Evolutionary conservation across 2,329 filamentous ascomycete genomes (phyloP).

Genomic region (Colletotrichum sublineola): DNA sequence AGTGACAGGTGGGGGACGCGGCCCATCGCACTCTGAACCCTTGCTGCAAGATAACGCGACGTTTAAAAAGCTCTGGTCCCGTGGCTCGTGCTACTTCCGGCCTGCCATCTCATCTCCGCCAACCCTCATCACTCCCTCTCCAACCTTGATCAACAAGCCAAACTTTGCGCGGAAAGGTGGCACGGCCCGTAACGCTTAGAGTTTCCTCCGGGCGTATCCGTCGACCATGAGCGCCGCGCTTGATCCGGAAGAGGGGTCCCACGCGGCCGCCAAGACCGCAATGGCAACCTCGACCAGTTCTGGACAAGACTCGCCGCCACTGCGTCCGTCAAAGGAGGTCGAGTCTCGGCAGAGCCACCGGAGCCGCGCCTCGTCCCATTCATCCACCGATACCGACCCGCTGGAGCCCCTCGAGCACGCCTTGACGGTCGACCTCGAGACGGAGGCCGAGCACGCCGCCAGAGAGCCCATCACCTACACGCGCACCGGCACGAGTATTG

Average conservation of each 20-base stretch:
- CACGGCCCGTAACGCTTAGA: background rate
- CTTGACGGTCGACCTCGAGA: slow-evolving; percentile 54
- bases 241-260: slow-evolving; percentile 37
- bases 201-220: background rate
- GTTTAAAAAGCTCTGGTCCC: slow-evolving; percentile 16
- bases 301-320: slow-evolving; percentile 36
- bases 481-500: slow-evolving; percentile 55
- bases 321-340: slow-evolving; percentile 18
- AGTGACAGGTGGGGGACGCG: background rate
- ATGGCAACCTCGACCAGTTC: slow-evolving; percentile 30
- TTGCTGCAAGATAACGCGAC: slow-evolving; percentile 20
- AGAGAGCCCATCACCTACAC: slow-evolving; percentile 56
- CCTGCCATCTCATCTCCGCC: background rate
- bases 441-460: slow-evolving; percentile 55
- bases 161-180: background rate
- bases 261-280: slow-evolving; percentile 26
- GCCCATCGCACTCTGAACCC: background rate
- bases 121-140: background rate
- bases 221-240: slow-evolving; percentile 30
- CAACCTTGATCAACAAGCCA: background rate
- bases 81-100: slow-evolving; percentile 11
- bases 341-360: slow-evolving; percentile 35
- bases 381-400: slow-evolving; percentile 41
- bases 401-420: slow-evolving; percentile 54
- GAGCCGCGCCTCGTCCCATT: slow-evolving; percentile 26